Conservation (phyloP, 108 stramenopile genomes). For the Stephanodiscus triporus region DNA sequence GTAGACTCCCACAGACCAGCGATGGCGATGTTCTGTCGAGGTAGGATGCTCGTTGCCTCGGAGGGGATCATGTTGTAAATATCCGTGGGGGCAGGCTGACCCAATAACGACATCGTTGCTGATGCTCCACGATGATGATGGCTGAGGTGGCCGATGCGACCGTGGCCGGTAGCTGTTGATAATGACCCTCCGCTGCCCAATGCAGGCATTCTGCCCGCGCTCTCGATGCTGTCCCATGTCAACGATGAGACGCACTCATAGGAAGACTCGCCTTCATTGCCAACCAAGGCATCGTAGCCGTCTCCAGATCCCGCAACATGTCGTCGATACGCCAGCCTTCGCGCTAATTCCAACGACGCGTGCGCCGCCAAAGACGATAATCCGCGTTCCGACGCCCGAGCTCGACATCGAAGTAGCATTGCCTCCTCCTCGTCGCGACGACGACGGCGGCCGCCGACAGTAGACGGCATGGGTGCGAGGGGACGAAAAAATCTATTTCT, state of each 20-base stretch:
- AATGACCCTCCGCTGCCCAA: not conserved
- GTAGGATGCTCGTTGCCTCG: constrained; percentile 55
- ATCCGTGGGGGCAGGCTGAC: constrained; percentile 34
- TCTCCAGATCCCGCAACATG: constrained; percentile 12
- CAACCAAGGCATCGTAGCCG: constrained; percentile 10
- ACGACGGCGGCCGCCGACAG: not conserved
- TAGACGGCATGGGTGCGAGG: not conserved
- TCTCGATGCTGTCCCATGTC: constrained; percentile 40
- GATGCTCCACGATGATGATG: constrained; percentile 41
- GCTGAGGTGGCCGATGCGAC: constrained; percentile 3
- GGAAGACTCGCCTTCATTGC: not conserved
- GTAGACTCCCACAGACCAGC: constrained; percentile 77
- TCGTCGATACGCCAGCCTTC: constrained; percentile 27
- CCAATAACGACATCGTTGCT: constrained; percentile 18
- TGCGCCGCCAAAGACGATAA: constrained; percentile 36
- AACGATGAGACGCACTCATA: constrained; percentile 14
- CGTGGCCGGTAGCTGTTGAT: not conserved
- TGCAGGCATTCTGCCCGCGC: constrained; percentile 19
- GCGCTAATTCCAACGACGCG: constrained; percentile 42
- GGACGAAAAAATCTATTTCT: not conserved
- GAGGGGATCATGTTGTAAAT: constrained; percentile 28
- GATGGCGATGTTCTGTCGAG: constrained; percentile 50
- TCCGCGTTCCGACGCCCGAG: constrained; percentile 37
- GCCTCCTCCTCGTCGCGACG: constrained; percentile 22
- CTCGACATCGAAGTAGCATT: constrained; percentile 36